Evolutionary conservation across 208 protist genomes (phyloP).

Genomic region (Crithidia thermophila): DNA sequence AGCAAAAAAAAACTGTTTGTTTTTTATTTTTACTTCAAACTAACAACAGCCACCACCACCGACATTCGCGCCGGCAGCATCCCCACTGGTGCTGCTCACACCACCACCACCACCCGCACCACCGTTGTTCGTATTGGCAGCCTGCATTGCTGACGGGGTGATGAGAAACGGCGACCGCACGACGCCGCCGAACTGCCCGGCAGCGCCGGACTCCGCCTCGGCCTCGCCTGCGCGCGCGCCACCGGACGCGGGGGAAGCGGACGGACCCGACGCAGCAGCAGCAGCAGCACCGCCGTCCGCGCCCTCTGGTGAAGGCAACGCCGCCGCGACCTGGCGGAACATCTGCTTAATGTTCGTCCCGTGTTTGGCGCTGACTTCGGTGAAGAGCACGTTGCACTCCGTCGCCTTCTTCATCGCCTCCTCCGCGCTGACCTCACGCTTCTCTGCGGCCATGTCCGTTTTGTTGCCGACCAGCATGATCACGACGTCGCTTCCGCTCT

Average conservation of each 20-base stretch:
- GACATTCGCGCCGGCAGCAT: not conserved
- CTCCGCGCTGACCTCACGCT: conserved; percentile 80
- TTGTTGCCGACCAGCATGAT: conserved; percentile 98
- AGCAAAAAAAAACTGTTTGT: not conserved
- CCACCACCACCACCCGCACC: not conserved
- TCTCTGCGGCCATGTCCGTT: conserved; percentile 85
- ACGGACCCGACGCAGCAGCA: not conserved
- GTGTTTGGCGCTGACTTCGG: conserved; percentile 95
- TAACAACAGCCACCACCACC: conserved; percentile 21
- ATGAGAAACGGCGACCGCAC: conserved; percentile 28
- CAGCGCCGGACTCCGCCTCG: conserved; percentile 1
- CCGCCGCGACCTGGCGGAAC: conserved; percentile 72
- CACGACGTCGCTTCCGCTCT: conserved; percentile 95
- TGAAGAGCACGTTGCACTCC: conserved; percentile 94
- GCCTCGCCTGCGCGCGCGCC: not conserved
- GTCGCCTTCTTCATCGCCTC: conserved; percentile 73
- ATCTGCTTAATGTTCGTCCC: conserved; percentile 79
- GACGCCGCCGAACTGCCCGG: conserved; percentile 21
- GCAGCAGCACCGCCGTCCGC: not conserved
- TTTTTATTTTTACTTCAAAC: not conserved
- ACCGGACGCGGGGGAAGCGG: no score
- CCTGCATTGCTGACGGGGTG: conserved; percentile 25
- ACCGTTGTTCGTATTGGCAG: not conserved
- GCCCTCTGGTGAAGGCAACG: conserved; percentile 37
- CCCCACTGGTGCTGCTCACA: not conserved